Percentiles rank a stretch among this genome's conserved stretches.
These are phyloP conservation scores for Canavalia ensiformis DNA, from an alignment of 306 rosid species.

Conservation along the genomic window DNA sequence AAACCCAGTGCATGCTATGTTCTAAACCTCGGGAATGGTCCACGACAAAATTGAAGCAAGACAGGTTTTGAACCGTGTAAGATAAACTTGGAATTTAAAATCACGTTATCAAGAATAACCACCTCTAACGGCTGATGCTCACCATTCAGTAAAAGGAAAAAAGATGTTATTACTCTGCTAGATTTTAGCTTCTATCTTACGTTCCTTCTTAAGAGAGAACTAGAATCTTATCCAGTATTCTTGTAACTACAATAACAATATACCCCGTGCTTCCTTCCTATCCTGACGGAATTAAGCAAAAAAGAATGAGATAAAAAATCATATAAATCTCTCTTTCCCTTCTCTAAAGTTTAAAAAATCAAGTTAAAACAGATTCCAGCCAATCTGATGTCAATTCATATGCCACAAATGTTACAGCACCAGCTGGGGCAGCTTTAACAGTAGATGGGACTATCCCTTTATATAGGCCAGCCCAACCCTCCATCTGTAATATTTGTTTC, in stretches of 20 bases:
- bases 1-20: neutral
- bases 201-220: conserved; percentile 16
- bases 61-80: neutral
- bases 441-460: conserved; percentile 93
- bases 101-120: neutral
- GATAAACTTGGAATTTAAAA: conserved; percentile 3
- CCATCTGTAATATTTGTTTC: conserved; percentile 61
- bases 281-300: neutral
- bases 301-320: conserved; percentile 53
- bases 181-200: conserved; percentile 1
- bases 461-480: conserved; percentile 92
- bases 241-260: conserved; percentile 9
- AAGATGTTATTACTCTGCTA: neutral
- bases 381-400: conserved; percentile 82
- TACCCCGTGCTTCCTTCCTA: conserved; percentile 2
- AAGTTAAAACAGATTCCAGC: conserved; percentile 71
- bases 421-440: conserved; percentile 90
- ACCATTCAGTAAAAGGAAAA: neutral
- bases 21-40: neutral
- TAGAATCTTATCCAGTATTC: neutral
- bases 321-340: conserved; percentile 4
- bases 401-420: conserved; percentile 92
- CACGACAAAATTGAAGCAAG: neutral
- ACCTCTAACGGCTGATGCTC: neutral
- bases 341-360: conserved; percentile 40